A percentile compares a stretch with the other conserved stretches of the same genome.
These are phyloP conservation scores for Neofusicoccum ribis DNA, from an alignment of 2,329 filamentous ascomycete genomes.

Conservation along the genomic window DNA sequence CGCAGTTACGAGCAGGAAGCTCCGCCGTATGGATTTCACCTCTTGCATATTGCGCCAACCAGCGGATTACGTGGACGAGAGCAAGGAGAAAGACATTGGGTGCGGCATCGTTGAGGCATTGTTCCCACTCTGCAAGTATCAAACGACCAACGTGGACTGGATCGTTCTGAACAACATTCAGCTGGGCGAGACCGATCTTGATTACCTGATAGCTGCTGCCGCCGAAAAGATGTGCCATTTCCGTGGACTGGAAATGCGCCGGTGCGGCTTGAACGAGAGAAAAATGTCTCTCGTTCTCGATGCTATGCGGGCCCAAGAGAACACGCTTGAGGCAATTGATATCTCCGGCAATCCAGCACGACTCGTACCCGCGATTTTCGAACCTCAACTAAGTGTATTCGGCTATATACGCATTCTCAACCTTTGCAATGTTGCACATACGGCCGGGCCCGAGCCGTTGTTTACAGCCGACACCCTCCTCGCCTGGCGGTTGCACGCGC, in stretches of 20 bases:
- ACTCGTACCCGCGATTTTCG: slow-evolving; percentile 63
- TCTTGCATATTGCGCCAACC: slow-evolving; percentile 60
- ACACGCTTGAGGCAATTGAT: slow-evolving; percentile 66
- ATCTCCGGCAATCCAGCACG: slow-evolving; percentile 67
- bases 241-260: slow-evolving; percentile 66
- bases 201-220: slow-evolving; percentile 67
- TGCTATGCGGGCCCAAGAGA: slow-evolving; percentile 63
- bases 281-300: slow-evolving; percentile 64
- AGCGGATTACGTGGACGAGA: slow-evolving; percentile 42
- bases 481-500: slow-evolving; percentile 66
- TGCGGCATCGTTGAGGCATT: slow-evolving; percentile 70
- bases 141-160: slow-evolving; percentile 71
- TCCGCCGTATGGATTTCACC: slow-evolving; percentile 66
- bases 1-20: slow-evolving; percentile 63
- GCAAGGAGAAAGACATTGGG: slow-evolving; percentile 59
- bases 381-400: slow-evolving; percentile 67
- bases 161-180: slow-evolving; percentile 67
- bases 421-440: slow-evolving; percentile 64
- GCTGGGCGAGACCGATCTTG: slow-evolving; percentile 70
- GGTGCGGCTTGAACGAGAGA: slow-evolving; percentile 61
- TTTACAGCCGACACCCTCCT: slow-evolving; percentile 66
- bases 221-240: slow-evolving; percentile 65
- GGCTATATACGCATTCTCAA: slow-evolving; percentile 66
- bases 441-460: slow-evolving; percentile 63
- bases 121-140: slow-evolving; percentile 65